A percentile compares a stretch with the other conserved stretches of the same genome.
Conservation (phyloP, 306 rosid species). For the Dryas alaskensis region DNA sequence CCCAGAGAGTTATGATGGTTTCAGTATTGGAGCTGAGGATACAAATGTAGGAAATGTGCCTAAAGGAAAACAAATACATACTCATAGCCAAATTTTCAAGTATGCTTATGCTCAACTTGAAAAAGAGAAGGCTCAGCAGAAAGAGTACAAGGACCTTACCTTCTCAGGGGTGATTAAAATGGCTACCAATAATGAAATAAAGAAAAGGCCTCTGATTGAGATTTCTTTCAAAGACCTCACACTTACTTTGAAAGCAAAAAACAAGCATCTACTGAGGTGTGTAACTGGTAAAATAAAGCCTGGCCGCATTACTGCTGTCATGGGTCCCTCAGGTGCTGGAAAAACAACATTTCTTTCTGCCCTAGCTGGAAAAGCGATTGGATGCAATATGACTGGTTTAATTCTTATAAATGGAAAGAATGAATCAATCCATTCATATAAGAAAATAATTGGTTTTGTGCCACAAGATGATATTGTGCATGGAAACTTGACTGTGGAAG, state of each 20-base stretch:
- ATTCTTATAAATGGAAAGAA: conserved; percentile 79
- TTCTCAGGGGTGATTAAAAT: conserved; percentile 81
- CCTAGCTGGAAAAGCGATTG: conserved; percentile 82
- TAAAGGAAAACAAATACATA: conserved; percentile 55
- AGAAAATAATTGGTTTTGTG: conserved; percentile 93
- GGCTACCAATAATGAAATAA: conserved; percentile 56
- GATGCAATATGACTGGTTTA: conserved; percentile 69
- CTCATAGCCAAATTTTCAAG: conserved; percentile 69
- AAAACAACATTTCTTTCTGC: conserved; percentile 95
- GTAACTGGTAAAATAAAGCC: conserved; percentile 89
- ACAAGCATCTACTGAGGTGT: conserved; percentile 71
- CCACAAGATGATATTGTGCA: conserved; percentile 99
- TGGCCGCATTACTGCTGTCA: conserved; percentile 87
- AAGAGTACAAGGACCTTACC: conserved; percentile 64
- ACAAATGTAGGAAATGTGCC: conserved; percentile 30
- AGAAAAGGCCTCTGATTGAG: conserved; percentile 80
- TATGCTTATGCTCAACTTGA: conserved; percentile 92
- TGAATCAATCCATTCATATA: conserved; percentile 73
- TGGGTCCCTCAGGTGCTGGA: conserved; percentile 99
- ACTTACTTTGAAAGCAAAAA: conserved; percentile 75
- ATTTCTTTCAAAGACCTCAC: conserved; percentile 82
- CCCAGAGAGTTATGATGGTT: conserved; percentile 41
- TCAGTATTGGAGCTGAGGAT: conserved; percentile 36
- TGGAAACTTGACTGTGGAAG: conserved; percentile 96
- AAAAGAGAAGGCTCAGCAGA: conserved; percentile 88